These are phyloP conservation scores for Beta vulgaris DNA, from an alignment of 148 eudicot genomes.

Conservation along the genomic window DNA sequence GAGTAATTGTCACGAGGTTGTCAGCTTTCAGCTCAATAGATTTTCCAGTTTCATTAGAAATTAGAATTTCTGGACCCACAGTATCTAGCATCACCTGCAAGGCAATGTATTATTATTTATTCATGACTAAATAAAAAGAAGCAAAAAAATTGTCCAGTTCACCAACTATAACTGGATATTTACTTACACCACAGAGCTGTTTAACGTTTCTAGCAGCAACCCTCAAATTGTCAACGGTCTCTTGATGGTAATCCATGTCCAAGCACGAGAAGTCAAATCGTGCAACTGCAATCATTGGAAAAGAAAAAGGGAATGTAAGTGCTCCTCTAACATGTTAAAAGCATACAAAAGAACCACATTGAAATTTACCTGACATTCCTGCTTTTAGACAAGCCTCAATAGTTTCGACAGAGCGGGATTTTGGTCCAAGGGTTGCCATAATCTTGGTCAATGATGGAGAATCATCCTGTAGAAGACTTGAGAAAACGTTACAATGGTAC, in stretches of 20 bases:
- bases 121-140: background rate
- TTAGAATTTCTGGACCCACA: conserved; percentile 63
- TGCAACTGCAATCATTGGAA: conserved; percentile 42
- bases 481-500: background rate
- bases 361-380: conserved; percentile 53
- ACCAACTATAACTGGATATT: background rate
- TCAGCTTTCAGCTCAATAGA: conserved; percentile 42
- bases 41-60: conserved; percentile 46
- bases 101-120: conserved; percentile 10
- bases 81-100: conserved; percentile 67
- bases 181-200: conserved; percentile 58
- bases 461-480: conserved; percentile 31
- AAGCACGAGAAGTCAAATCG: conserved; percentile 65
- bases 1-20: conserved; percentile 41
- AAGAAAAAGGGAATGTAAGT: conserved; percentile 1
- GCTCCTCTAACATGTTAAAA: background rate
- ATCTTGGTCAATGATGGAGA: conserved; percentile 51
- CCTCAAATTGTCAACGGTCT: conserved; percentile 51
- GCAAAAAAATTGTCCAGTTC: background rate
- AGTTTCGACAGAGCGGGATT: conserved; percentile 45
- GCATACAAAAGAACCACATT: background rate
- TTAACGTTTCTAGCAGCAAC: conserved; percentile 42
- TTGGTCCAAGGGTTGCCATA: conserved; percentile 62
- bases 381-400: conserved; percentile 59
- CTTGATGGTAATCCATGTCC: conserved; percentile 53